These are phyloP conservation scores for Aspergillus quadrilineatus DNA, from an alignment of 2,329 filamentous ascomycete species.

Conservation along the genomic window DNA sequence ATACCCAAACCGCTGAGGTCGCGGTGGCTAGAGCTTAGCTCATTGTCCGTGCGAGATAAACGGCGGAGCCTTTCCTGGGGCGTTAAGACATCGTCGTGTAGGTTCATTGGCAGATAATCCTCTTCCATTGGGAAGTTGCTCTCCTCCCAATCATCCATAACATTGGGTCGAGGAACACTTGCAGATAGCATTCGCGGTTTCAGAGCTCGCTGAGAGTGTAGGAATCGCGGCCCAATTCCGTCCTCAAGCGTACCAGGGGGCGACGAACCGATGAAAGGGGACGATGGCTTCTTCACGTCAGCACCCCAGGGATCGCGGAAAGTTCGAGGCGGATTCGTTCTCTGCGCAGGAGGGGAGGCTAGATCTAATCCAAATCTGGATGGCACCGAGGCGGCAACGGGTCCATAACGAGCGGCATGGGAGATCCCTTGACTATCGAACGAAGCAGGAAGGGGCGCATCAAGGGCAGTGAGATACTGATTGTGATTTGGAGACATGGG, in stretches of 20 bases:
- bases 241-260: slow-evolving; percentile 65
- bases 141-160: slow-evolving; percentile 60
- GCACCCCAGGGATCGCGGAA: slow-evolving; percentile 66
- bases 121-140: slow-evolving; percentile 77
- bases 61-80: slow-evolving; percentile 61
- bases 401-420: slow-evolving; percentile 82
- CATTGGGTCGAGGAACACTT: slow-evolving; percentile 55
- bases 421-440: slow-evolving; percentile 97
- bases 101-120: slow-evolving; percentile 74
- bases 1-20: slow-evolving; percentile 54
- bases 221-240: slow-evolving; percentile 62
- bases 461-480: slow-evolving; percentile 79
- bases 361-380: slow-evolving; percentile 82
- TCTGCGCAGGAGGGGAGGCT: slow-evolving; percentile 69
- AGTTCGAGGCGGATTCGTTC: slow-evolving; percentile 62
- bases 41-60: slow-evolving; percentile 58
- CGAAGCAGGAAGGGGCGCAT: slow-evolving; percentile 87
- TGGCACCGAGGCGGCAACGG: slow-evolving; percentile 88
- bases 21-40: slow-evolving; percentile 47
- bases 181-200: slow-evolving; percentile 59
- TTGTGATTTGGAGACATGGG: slow-evolving; percentile 72
- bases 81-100: slow-evolving; percentile 63
- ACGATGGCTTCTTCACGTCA: slow-evolving; percentile 63
- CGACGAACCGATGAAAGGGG: slow-evolving; percentile 53
- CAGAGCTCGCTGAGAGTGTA: slow-evolving; percentile 66